phyloP scores from a whole-genome alignment of 495 filamentous ascomycete species.

The Geopyxis carbonaria region DNA sequence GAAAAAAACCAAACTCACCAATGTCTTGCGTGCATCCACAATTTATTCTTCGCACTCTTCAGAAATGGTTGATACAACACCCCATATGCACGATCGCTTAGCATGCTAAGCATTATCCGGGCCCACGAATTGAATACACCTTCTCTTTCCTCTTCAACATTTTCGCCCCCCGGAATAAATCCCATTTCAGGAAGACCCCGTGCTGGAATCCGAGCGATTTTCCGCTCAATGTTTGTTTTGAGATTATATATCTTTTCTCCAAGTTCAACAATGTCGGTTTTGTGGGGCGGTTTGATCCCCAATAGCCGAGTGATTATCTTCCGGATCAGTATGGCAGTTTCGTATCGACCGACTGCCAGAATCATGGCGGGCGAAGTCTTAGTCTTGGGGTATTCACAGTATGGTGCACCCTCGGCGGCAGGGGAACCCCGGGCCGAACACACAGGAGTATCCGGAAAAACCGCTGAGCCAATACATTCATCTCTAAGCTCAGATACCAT shows the following conservation, averaged over 20 bases:
- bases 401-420: background rate
- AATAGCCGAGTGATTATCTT: slow-evolving; percentile 16
- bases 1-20: slow-evolving; percentile 25
- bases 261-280: slow-evolving; percentile 18
- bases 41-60: slow-evolving; percentile 38
- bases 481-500: slow-evolving; percentile 20
- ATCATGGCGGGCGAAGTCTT: slow-evolving; percentile 18
- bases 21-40: slow-evolving; percentile 37
- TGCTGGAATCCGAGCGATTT: slow-evolving; percentile 22
- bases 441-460: background rate
- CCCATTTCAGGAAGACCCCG: slow-evolving; percentile 23
- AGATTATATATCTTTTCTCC: slow-evolving; percentile 19
- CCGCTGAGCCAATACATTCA: slow-evolving; percentile 15
- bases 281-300: slow-evolving; percentile 11
- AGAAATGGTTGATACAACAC: slow-evolving; percentile 40
- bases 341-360: slow-evolving; percentile 19
- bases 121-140: slow-evolving; percentile 23
- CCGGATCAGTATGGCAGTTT: slow-evolving; percentile 14
- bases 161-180: slow-evolving; percentile 11
- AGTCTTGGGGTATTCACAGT: slow-evolving; percentile 1
- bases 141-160: slow-evolving; percentile 6
- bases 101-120: slow-evolving; percentile 20
- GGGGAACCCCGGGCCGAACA: slow-evolving; percentile 1
- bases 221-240: slow-evolving; percentile 17
- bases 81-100: slow-evolving; percentile 31